A percentile compares a stretch with the other conserved stretches of the same genome.
phyloP scores from a whole-genome alignment of 768 basidiomycete species.

The Tylopilus balloui region DNA sequence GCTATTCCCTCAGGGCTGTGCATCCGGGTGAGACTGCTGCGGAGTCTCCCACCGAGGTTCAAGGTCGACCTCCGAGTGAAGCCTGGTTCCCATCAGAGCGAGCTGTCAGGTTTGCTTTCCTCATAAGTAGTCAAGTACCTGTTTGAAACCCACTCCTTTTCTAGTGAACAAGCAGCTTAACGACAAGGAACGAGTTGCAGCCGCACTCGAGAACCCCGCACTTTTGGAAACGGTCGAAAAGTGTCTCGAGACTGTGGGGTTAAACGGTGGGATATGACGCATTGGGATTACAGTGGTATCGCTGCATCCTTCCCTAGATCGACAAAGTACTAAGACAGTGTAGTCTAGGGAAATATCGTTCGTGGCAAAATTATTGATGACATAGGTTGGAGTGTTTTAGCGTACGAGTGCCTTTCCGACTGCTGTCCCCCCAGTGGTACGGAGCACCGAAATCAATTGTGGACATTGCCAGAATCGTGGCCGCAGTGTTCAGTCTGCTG shows the following conservation, averaged over 20 bases:
- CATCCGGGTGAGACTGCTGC: slow-evolving; percentile 86
- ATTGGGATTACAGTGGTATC: neutral
- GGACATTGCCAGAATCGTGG: slow-evolving; percentile 9
- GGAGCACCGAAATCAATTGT: slow-evolving; percentile 9
- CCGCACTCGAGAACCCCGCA: slow-evolving; percentile 88
- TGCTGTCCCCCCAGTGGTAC: neutral
- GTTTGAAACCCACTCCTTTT: neutral
- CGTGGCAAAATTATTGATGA: neutral
- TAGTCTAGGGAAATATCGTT: neutral
- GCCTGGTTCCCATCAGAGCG: slow-evolving; percentile 94
- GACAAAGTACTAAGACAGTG: neutral
- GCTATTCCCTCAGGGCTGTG: slow-evolving; percentile 55
- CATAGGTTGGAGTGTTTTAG: neutral
- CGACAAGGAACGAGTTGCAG: slow-evolving; percentile 97
- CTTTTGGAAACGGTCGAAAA: slow-evolving; percentile 86
- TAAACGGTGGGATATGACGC: neutral
- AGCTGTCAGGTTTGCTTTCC: slow-evolving; percentile 64
- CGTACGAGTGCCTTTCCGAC: neutral
- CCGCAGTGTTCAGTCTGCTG: slow-evolving; percentile 2
- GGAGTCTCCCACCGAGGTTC: slow-evolving; percentile 87
- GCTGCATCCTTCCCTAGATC: neutral
- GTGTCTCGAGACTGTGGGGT: slow-evolving; percentile 45
- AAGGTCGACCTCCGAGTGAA: slow-evolving; percentile 93
- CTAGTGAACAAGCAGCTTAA: slow-evolving; percentile 98
- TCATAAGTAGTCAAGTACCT: neutral